Percentiles rank a stretch among this genome's conserved stretches.
Conservation (phyloP, 1,284 basidiomycete species). For the Microbotryomycetes sp. region DNA sequence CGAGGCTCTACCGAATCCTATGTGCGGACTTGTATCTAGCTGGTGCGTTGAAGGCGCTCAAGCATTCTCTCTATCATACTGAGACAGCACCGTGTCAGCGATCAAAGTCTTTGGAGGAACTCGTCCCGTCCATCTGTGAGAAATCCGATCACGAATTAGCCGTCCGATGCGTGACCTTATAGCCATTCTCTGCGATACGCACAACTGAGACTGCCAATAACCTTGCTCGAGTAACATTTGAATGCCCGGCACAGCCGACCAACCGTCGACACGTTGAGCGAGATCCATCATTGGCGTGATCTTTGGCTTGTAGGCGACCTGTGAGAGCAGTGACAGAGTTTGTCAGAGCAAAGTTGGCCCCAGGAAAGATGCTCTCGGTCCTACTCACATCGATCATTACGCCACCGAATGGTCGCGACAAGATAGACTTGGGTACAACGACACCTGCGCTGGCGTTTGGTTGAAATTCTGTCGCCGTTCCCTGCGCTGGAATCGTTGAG, state of each 20-base stretch:
- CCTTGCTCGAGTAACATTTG: constrained; percentile 83
- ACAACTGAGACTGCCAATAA: constrained; percentile 57
- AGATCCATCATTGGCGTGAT: constrained; percentile 45
- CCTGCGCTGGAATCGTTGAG: constrained; percentile 75
- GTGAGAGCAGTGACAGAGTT: background rate
- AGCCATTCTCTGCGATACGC: background rate
- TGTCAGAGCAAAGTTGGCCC: background rate
- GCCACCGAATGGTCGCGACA: constrained; percentile 45
- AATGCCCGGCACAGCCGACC: constrained; percentile 68
- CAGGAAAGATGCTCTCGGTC: too few relatives aligned
- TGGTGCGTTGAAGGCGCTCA: background rate
- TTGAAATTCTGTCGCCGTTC: constrained; percentile 46
- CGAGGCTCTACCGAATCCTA: too few relatives aligned
- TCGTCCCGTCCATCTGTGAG: constrained; percentile 37
- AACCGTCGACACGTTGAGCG: constrained; percentile 49
- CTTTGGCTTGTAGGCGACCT: constrained; percentile 69
- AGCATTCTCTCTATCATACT: constrained; percentile 23
- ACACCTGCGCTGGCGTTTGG: constrained; percentile 49
- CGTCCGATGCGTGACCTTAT: background rate
- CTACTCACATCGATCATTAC: constrained; percentile 87
- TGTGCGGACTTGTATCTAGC: background rate
- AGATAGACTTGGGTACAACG: constrained; percentile 51
- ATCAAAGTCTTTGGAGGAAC: constrained; percentile 46
- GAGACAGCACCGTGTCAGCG: constrained; percentile 42
- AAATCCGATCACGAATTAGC: background rate